Percentiles rank a stretch among this genome's conserved stretches.
phyloP scores from a whole-genome alignment of 2,329 filamentous ascomycete species.

The Teratosphaeria gauchensis region DNA sequence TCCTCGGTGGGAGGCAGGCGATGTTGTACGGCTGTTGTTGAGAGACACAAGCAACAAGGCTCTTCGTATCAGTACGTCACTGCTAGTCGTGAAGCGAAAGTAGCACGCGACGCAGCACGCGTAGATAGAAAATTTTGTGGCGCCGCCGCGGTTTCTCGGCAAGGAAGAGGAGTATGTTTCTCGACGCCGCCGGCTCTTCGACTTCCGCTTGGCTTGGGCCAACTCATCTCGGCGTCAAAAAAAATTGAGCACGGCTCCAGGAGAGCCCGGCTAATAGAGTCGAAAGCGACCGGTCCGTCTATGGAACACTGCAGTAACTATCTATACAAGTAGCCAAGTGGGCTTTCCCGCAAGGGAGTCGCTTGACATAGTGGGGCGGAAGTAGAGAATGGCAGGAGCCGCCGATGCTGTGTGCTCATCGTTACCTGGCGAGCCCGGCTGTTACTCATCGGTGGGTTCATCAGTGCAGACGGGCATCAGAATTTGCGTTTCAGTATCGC shows the following conservation, averaged over 20 bases:
- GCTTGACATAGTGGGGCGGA: not conserved
- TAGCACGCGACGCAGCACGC: not conserved
- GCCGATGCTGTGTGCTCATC: not conserved
- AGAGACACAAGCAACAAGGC: not conserved
- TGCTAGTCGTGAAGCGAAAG: not conserved
- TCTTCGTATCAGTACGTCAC: not conserved
- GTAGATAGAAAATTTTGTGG: slow-evolving; percentile 1
- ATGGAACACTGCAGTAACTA: not conserved
- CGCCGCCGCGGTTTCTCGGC: not conserved
- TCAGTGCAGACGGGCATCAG: not conserved
- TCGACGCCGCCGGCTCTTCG: not conserved
- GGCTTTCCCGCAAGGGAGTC: not conserved
- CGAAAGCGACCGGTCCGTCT: not conserved
- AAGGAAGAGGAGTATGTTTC: not conserved
- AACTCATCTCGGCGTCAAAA: slow-evolving; percentile 1
- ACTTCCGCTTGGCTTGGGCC: slow-evolving; percentile 1
- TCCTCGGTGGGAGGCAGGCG: not conserved
- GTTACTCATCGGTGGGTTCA: too few relatives aligned
- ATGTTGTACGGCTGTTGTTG: not conserved
- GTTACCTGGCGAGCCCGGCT: not conserved
- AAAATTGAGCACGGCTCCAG: not conserved
- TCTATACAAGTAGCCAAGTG: slow-evolving; percentile 1
- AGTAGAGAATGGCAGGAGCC: not conserved
- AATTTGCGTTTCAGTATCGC: slow-evolving; percentile 1
- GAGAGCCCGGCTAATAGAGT: not conserved